phyloP scores from a whole-genome alignment of 1,284 basidiomycete species.

The Ceratobasidium sp. region DNA sequence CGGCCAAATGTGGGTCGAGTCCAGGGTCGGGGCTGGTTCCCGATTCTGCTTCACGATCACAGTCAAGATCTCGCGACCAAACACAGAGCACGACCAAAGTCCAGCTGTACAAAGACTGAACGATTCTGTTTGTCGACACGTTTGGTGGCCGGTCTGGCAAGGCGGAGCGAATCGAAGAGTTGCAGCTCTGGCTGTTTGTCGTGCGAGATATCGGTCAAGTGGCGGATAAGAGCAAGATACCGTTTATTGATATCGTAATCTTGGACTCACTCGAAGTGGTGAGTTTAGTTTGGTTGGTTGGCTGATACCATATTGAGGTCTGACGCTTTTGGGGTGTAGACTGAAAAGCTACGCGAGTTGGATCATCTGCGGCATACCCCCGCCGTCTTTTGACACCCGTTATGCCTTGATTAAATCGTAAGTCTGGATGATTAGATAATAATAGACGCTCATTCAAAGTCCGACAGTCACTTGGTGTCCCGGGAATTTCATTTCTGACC shows the following conservation, averaged over 20 bases:
- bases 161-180: constrained; percentile 79
- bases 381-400: constrained; percentile 91
- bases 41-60: constrained; percentile 98
- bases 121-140: constrained; percentile 93
- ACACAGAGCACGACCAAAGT: constrained; percentile 71
- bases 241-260: constrained; percentile 95
- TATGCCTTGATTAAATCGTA: constrained; percentile 81
- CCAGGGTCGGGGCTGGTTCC: constrained; percentile 90
- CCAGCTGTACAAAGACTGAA: constrained; percentile 79
- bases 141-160: constrained; percentile 83
- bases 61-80: constrained; percentile 75
- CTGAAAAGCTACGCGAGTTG: constrained; percentile 88
- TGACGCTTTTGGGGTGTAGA: constrained; percentile 62
- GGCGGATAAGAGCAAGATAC: constrained; percentile 82
- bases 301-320: not conserved
- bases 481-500: constrained; percentile 90
- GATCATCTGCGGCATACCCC: constrained; percentile 98
- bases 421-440: constrained; percentile 57
- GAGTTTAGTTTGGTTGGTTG: constrained; percentile 57
- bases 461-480: constrained; percentile 88
- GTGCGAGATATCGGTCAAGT: constrained; percentile 85
- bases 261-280: constrained; percentile 90
- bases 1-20: constrained; percentile 99
- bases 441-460: constrained; percentile 58
- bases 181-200: constrained; percentile 86